These are phyloP conservation scores for Pseudevernia furfuracea DNA, from an alignment of 495 filamentous ascomycete species.

Conservation along the genomic window DNA sequence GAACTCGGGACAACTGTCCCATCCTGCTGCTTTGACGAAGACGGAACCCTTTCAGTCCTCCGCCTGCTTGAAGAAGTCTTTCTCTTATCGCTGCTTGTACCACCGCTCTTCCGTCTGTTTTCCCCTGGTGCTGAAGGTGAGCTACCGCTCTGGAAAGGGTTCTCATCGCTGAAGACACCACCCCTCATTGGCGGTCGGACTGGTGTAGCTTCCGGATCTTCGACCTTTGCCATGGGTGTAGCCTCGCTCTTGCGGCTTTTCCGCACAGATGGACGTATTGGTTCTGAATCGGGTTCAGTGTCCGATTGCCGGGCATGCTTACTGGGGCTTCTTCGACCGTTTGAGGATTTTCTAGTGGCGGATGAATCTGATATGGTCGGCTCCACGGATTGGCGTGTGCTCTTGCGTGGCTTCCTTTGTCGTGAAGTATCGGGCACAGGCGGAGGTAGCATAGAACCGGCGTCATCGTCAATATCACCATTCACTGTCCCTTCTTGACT, in stretches of 20 bases:
- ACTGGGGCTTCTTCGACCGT: slow-evolving; percentile 35
- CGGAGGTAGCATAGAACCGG: slow-evolving; percentile 42
- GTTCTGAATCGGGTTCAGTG: slow-evolving; percentile 36
- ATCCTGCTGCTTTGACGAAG: slow-evolving; percentile 30
- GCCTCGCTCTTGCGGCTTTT: slow-evolving; percentile 52
- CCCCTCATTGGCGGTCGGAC: slow-evolving; percentile 34
- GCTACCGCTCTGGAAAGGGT: slow-evolving; percentile 88
- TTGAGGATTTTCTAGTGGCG: slow-evolving; percentile 27
- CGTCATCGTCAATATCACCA: slow-evolving; percentile 38
- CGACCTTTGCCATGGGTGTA: slow-evolving; percentile 36
- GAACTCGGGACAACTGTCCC: slow-evolving; percentile 33
- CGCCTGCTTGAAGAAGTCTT: slow-evolving; percentile 43
- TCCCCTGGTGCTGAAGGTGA: slow-evolving; percentile 42
- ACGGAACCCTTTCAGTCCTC: slow-evolving; percentile 28
- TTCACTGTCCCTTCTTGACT: slow-evolving; percentile 46
- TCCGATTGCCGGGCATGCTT: slow-evolving; percentile 51
- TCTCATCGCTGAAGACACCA: slow-evolving; percentile 73
- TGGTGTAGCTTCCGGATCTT: slow-evolving; percentile 34
- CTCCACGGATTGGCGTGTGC: slow-evolving; percentile 33
- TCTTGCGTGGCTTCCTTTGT: slow-evolving; percentile 38
- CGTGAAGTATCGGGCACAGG: slow-evolving; percentile 37
- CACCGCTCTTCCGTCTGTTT: slow-evolving; percentile 26
- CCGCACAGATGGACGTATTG: slow-evolving; percentile 37
- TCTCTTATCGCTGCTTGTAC: slow-evolving; percentile 39
- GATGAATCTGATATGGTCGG: slow-evolving; percentile 38